Conservation (phyloP, 116 monocot genomes). For the Zostera marina region DNA sequence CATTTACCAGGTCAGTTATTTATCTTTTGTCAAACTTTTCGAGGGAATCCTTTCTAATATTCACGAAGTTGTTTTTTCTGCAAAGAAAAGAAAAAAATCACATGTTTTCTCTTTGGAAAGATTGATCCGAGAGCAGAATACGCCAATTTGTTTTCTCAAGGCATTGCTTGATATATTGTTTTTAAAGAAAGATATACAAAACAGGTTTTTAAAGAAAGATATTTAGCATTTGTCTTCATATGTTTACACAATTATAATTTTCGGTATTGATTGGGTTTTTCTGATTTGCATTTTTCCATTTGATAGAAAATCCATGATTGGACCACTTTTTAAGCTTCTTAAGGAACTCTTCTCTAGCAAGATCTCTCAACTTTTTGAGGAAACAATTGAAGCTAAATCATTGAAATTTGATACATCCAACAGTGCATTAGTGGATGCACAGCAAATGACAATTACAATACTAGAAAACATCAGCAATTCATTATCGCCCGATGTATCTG, state of each 20-base stretch:
- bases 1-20: conserved; percentile 34
- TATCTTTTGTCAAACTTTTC: conserved; percentile 29
- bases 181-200: conserved; percentile 50
- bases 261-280: background rate
- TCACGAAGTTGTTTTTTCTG: conserved; percentile 11
- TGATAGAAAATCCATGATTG: conserved; percentile 7
- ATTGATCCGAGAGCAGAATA: conserved; percentile 8
- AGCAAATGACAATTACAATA: conserved; percentile 11
- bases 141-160: conserved; percentile 22
- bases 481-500: background rate
- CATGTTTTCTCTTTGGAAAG: conserved; percentile 12
- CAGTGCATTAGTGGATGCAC: conserved; percentile 8
- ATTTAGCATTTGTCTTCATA: background rate
- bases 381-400: background rate
- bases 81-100: conserved; percentile 35
- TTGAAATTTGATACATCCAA: background rate
- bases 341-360: conserved; percentile 7
- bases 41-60: conserved; percentile 17
- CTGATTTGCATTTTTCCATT: background rate
- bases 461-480: conserved; percentile 14
- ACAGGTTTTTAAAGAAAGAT: no score
- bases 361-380: background rate
- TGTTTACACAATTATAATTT: no score
- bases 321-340: conserved; percentile 16
- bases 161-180: conserved; percentile 64